Evolutionary conservation across 768 basidiomycete genomes (phyloP).

Genomic region (Podaxis sp.): DNA sequence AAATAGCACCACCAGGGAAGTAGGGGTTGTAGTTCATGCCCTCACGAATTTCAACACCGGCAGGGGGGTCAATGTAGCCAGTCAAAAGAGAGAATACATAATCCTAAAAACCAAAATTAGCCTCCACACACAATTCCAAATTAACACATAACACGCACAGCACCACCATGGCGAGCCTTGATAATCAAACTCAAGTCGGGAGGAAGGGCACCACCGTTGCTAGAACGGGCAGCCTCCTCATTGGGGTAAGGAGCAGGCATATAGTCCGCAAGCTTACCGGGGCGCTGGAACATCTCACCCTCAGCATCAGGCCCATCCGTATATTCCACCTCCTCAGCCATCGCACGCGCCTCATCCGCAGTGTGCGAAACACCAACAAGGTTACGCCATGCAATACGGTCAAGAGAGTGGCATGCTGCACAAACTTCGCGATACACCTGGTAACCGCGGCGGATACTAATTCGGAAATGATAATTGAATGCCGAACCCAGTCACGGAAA

Average conservation of each 20-base stretch:
- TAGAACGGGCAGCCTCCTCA: constrained; percentile 93
- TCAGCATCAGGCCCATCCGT: constrained; percentile 91
- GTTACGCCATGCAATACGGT: constrained; percentile 99
- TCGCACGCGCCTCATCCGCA: constrained; percentile 80
- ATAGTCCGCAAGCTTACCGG: constrained; percentile 98
- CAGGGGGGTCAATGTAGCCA: constrained; percentile 95
- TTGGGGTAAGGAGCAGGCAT: constrained; percentile 95
- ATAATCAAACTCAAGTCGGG: constrained; percentile 96
- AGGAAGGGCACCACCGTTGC: constrained; percentile 93
- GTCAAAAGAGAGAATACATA: constrained; percentile 97
- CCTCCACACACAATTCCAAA: background rate
- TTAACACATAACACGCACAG: constrained; percentile 55
- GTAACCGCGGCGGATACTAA: constrained; percentile 92
- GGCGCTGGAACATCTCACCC: constrained; percentile 98
- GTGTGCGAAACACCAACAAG: constrained; percentile 97
- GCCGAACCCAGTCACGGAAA: constrained; percentile 12
- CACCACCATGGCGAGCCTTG: constrained; percentile 97
- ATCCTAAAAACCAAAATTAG: constrained; percentile 52
- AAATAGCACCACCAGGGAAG: constrained; percentile 98
- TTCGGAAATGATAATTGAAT: constrained; percentile 18
- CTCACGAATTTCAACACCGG: constrained; percentile 91
- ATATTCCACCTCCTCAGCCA: constrained; percentile 98
- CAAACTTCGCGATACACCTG: constrained; percentile 99
- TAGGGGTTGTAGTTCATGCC: constrained; percentile 99
- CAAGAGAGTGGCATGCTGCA: constrained; percentile 97